Conservation (phyloP, 2,329 filamentous ascomycete species). For the Fusarium xyrophilum region DNA sequence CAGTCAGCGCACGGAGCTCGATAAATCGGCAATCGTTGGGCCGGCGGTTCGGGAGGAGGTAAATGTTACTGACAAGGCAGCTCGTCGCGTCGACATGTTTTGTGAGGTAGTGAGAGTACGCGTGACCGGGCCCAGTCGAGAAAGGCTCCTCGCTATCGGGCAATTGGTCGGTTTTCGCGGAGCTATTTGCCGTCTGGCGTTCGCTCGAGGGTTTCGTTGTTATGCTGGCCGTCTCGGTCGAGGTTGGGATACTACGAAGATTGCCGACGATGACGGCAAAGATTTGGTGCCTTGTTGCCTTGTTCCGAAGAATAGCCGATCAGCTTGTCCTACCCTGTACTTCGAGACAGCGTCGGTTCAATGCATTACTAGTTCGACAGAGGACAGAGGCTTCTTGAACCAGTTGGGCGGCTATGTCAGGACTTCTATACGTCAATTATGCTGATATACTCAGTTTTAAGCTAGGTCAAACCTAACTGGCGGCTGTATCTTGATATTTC, state of each 20-base stretch:
- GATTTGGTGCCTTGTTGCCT: constrained; percentile 37
- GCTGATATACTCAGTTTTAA: rapidly evolving
- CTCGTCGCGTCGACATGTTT: constrained; percentile 52
- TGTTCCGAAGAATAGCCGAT: constrained; percentile 32
- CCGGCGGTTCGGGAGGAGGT: constrained; percentile 18
- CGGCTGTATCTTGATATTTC: neutral
- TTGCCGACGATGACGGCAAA: constrained; percentile 27
- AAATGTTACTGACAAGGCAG: constrained; percentile 55
- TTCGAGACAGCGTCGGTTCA: neutral
- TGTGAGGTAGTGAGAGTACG: constrained; percentile 6
- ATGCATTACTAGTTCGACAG: neutral
- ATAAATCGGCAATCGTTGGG: constrained; percentile 1
- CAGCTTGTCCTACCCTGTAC: neutral
- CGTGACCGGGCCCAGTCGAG: constrained; percentile 22
- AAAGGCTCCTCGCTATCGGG: constrained; percentile 23
- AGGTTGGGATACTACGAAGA: constrained; percentile 27
- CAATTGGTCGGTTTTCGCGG: constrained; percentile 32
- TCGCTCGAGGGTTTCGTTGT: constrained; percentile 17
- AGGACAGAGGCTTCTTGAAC: neutral
- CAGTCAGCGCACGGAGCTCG: constrained; percentile 25
- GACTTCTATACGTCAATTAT: neutral
- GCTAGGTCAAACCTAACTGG: neutral
- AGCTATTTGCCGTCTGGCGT: constrained; percentile 24
- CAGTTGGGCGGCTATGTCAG: neutral
- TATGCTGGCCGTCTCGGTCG: constrained; percentile 16